Evolutionary conservation across 176 grass and related monocot genomes (phyloP).

Genomic region (bread wheat (Triticum aestivum)): IWGSC_CS_RefSeq_v2.1 NC_057814.1:446323713-446324212

Average conservation of each 20-base stretch:
- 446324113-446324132: constrained; percentile 84
- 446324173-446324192: constrained; percentile 88
- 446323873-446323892: not conserved
- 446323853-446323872: not conserved
- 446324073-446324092: constrained; percentile 87
- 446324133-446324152: constrained; percentile 85
- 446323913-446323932: constrained; percentile 94
- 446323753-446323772: not conserved
- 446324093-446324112: constrained; percentile 87
- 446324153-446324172: constrained; percentile 90
- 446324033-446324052: constrained; percentile 97
- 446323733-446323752: not conserved
- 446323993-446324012: constrained; percentile 86
- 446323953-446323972: constrained; percentile 98
- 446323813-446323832: not conserved
- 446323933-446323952: constrained; percentile 92
- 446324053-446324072: constrained; percentile 93
- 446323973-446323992: constrained; percentile 91
- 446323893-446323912: constrained; percentile 46
- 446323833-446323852: not conserved
- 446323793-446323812: not conserved
- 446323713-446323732: not conserved
- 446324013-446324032: constrained; percentile 82
- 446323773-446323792: not conserved
- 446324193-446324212: constrained; percentile 94